A percentile compares a stretch with the other conserved stretches of the same genome.
Conservation (phyloP, 1,284 basidiomycete species). For the Puccinia hordei region DNA sequence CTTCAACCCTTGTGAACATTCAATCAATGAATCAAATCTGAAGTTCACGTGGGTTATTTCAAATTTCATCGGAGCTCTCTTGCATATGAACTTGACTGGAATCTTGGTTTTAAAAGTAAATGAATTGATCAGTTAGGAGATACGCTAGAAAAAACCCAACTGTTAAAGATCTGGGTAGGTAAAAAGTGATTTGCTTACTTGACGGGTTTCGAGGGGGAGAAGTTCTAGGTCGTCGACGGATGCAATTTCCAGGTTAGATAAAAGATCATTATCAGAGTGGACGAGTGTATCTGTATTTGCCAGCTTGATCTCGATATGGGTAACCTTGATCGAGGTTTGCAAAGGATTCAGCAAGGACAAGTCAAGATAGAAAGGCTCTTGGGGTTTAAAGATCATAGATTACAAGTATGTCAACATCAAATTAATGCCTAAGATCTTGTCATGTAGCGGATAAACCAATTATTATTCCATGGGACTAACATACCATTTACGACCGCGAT, state of each 20-base stretch:
- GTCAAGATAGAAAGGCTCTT: slow-evolving; percentile 63
- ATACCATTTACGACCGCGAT: slow-evolving; percentile 33
- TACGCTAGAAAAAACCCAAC: too few species aligned
- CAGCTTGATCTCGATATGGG: slow-evolving; percentile 28
- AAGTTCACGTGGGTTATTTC: slow-evolving; percentile 18
- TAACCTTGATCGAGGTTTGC: slow-evolving; percentile 23
- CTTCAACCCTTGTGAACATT: slow-evolving; percentile 17
- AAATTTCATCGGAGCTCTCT: background rate
- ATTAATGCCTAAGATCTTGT: background rate
- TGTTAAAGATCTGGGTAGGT: too few species aligned
- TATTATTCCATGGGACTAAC: background rate
- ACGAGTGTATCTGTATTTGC: background rate
- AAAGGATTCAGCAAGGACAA: slow-evolving; percentile 63
- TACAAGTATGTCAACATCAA: background rate
- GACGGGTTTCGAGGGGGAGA: slow-evolving; percentile 23
- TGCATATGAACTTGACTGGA: slow-evolving; percentile 24
- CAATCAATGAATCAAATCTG: slow-evolving; percentile 29
- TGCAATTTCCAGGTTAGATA: background rate
- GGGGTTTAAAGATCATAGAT: slow-evolving; percentile 10
- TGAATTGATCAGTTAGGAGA: background rate
- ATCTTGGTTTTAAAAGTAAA: slow-evolving; percentile 12
- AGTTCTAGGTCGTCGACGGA: slow-evolving; percentile 20
- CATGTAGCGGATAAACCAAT: background rate
- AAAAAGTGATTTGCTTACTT: background rate
- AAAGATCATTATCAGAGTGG: background rate